Base-by-base conservation (phyloP, 164 flowering plant species). In the Macadamia integrifolia region DNA sequence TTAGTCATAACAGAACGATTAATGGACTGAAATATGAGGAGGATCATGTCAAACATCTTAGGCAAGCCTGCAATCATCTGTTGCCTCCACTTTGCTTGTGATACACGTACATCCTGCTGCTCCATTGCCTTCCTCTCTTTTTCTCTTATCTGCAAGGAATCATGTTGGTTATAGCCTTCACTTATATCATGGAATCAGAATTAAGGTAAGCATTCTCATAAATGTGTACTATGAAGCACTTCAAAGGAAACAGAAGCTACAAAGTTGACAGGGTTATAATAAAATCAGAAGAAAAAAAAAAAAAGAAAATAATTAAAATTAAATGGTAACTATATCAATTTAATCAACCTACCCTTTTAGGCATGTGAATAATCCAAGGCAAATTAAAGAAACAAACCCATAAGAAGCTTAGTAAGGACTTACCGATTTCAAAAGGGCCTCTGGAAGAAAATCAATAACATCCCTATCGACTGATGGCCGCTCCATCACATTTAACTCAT, bases 361-460 rank as follows among this genome's bases (percentile, higher is more conserved):
- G 40, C 40, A 35, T 35, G 40, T 35, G 5, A 35, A 35, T 2
- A 35, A 35, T 35, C 40, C 40, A 35, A 35, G 3, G 40, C 40
- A 35, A 35, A 2, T 2, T 2, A 35, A 2, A 35, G 40, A 35
- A 35, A 35, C 40, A 35, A 35, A 35, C 40, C 40, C 40, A 35
- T 35, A 35, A 35, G 40, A 35, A 35, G 40, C 40, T 35, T 35
- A 35, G n/a, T 40, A 55, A 6, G 50, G 50, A 68, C 77, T 79
- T 87, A 93, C 98, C 79, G 92, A 87, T 69, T 83, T 80, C 60
- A 90, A n/a, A 71, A 91, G 88, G 32, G 69, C 58, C 64, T 80
- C 75, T 0, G 90, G 82, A 57, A 94, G 91, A 62, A 87, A 74
- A 48, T 82, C 86, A 28, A 79, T 49, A 57, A 79, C 64, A 68